Base-by-base conservation (phyloP, 768 basidiomycete species). In the Leccinum subgranulosum region DNA sequence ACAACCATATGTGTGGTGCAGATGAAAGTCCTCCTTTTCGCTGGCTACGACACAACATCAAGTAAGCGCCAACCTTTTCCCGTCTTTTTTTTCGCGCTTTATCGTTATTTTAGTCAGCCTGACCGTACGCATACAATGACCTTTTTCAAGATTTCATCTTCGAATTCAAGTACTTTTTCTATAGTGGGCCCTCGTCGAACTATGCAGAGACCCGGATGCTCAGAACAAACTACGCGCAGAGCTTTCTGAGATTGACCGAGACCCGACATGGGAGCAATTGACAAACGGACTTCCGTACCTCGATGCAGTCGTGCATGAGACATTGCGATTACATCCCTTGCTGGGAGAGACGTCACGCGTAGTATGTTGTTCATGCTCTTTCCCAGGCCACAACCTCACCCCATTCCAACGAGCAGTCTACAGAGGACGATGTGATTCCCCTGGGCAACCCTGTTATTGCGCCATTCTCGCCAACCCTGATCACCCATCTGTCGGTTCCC, bases 371-470 rank as follows among this genome's bases (percentile, higher is more conserved):
- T 33, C 25, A 3, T 7, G 10, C 47, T 25, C 7, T 28, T 4
- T 1, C 25, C 10, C 3, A 29, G 8, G n/a, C 34, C 46, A 21
- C 2, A 11, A 1, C 34, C 3, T 43, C 25, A 29, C 17, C 21
- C n/a, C 14, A 19, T 23, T 27, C 6, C 11, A 19, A 15, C 21
- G 80, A 25, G 45, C 58, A 84, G 78, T 79, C 82, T 0, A 63
- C 67, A 1, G 71, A 79, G 57, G 85, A 87, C 63, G 82, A 85
- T 57, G 64, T 83, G 0, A 76, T 90, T 8, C 87, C 86, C 0
- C 75, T 88, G 6, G 73, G 73, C 1, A 60, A 57, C 4, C 83
- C 85, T 1, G 64, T 86, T 14, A 61, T 61, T 9, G 79, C 77
- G 5, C 0, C 56, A 67, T 4, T 65, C 76, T 1, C 81, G 80